A percentile compares a stretch with the other conserved stretches of the same genome.
These are phyloP conservation scores for Ascochyta viciae-villosae DNA, from an alignment of 2,329 filamentous ascomycete genomes.

Conservation along the genomic window DNA sequence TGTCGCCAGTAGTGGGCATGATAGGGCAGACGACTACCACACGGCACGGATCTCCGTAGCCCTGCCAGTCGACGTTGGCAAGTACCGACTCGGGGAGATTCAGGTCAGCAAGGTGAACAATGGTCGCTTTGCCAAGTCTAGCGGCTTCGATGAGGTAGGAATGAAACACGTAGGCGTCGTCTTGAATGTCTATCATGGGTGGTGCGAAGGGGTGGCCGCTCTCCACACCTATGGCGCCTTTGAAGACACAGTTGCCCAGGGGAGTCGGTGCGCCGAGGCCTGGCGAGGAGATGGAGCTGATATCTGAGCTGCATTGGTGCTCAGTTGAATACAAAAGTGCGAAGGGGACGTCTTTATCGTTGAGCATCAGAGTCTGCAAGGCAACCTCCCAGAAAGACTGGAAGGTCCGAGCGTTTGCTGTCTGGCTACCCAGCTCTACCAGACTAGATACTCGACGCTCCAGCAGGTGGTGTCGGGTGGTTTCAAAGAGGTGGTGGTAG, in stretches of 20 bases:
- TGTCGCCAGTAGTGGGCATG: constrained; percentile 40
- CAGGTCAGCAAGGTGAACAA: constrained; percentile 40
- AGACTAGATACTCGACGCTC: constrained; percentile 48
- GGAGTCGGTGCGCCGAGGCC: constrained; percentile 11
- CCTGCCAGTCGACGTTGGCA: constrained; percentile 40
- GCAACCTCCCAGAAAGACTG: constrained; percentile 74
- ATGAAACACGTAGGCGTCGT: constrained; percentile 28
- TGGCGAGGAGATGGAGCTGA: constrained; percentile 26
- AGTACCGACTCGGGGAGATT: constrained; percentile 36
- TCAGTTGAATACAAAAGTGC: constrained; percentile 36
- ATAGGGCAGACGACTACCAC: constrained; percentile 48
- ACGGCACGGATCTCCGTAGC: constrained; percentile 46
- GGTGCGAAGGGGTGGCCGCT: constrained; percentile 37
- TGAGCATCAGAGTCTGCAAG: constrained; percentile 70
- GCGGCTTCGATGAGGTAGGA: constrained; percentile 37
- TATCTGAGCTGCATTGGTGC: constrained; percentile 18
- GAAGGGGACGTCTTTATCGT: constrained; percentile 59
- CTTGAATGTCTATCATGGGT: constrained; percentile 29
- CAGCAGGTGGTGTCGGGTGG: constrained; percentile 61
- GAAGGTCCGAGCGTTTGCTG: constrained; percentile 71
- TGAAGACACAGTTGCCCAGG: constrained; percentile 28
- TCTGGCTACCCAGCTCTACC: constrained; percentile 75
- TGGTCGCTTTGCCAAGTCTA: constrained; percentile 34
- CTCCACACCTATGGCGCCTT: constrained; percentile 34
- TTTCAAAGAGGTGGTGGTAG: constrained; percentile 79